phyloP scores from a whole-genome alignment of 2,329 filamentous ascomycete species.

The Ceratocystis albifundus region DNA sequence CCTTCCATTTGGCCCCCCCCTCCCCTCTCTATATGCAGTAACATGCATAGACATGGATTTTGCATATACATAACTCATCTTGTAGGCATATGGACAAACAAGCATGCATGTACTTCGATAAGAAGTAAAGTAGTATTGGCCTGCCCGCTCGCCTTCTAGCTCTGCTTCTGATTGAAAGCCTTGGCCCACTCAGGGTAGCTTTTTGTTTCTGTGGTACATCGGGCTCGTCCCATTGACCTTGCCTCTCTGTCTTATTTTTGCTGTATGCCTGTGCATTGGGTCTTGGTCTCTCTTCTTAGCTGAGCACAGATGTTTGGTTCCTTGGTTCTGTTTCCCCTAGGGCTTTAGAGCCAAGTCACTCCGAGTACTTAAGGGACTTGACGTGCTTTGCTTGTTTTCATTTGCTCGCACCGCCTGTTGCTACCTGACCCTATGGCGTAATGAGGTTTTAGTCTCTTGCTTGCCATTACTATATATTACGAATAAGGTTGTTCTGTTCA shows the following conservation, averaged over 20 bases:
- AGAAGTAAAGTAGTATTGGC: background rate
- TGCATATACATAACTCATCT: background rate
- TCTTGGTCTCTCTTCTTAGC: background rate
- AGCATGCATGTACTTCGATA: background rate
- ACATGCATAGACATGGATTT: background rate
- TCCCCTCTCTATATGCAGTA: too few relatives aligned
- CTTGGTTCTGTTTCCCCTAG: conserved; percentile 2
- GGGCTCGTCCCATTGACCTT: background rate
- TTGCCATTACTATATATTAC: background rate
- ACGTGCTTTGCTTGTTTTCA: too few relatives aligned
- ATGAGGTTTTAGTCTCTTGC: too few relatives aligned
- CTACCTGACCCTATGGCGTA: conserved; percentile 2
- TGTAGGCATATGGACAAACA: background rate
- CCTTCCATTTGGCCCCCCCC: too few relatives aligned
- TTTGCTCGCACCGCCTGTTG: background rate
- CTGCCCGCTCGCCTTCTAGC: background rate
- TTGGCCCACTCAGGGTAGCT: background rate
- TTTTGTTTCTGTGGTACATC: conserved; percentile 3
- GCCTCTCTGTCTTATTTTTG: background rate
- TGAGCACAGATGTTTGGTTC: conserved; percentile 14
- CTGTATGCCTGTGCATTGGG: background rate
- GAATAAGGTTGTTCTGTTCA: too few relatives aligned
- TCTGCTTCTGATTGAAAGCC: background rate
- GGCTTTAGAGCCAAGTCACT: background rate
- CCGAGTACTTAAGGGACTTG: too few relatives aligned